These are phyloP conservation scores for Podaxis rugospora DNA, from an alignment of 768 basidiomycete genomes.

Conservation along the genomic window DNA sequence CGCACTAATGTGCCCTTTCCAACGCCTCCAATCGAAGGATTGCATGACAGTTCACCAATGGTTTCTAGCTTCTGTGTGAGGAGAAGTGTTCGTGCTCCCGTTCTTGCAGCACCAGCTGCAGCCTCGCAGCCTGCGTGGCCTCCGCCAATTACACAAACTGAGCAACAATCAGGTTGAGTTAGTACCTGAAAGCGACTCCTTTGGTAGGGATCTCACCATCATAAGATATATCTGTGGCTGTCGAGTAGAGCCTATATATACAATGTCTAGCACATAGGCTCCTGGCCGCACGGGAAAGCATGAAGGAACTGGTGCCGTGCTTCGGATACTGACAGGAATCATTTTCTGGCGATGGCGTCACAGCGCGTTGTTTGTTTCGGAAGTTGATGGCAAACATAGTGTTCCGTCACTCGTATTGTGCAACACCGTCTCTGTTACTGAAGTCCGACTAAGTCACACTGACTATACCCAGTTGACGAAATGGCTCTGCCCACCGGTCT, in stretches of 20 bases:
- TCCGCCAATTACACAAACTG: constrained; percentile 84
- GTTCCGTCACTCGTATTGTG: too few relatives aligned
- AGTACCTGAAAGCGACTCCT: not conserved
- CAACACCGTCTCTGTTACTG: too few relatives aligned
- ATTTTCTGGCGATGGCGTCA: not conserved
- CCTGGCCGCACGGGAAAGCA: not conserved
- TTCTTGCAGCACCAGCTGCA: constrained; percentile 78
- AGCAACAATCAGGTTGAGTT: not conserved
- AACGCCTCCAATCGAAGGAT: constrained; percentile 88
- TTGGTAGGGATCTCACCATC: constrained; percentile 7
- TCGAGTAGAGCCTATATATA: constrained; percentile 7
- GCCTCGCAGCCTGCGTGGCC: constrained; percentile 95
- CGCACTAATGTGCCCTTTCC: constrained; percentile 91
- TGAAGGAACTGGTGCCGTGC: not conserved
- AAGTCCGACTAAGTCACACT: too few relatives aligned
- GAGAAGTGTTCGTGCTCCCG: constrained; percentile 76
- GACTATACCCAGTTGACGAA: too few relatives aligned
- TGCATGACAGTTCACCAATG: constrained; percentile 83
- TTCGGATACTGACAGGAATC: not conserved
- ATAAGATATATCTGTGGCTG: not conserved
- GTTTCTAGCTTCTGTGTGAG: constrained; percentile 80
- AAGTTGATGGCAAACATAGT: not conserved
- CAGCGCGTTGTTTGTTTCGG: constrained; percentile 3
- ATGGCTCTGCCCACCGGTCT: too few relatives aligned
- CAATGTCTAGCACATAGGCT: not conserved